A percentile compares a stretch with the other conserved stretches of the same genome.
phyloP scores from a whole-genome alignment of 306 rosid genomes.

The Benincasa hispida region DNA sequence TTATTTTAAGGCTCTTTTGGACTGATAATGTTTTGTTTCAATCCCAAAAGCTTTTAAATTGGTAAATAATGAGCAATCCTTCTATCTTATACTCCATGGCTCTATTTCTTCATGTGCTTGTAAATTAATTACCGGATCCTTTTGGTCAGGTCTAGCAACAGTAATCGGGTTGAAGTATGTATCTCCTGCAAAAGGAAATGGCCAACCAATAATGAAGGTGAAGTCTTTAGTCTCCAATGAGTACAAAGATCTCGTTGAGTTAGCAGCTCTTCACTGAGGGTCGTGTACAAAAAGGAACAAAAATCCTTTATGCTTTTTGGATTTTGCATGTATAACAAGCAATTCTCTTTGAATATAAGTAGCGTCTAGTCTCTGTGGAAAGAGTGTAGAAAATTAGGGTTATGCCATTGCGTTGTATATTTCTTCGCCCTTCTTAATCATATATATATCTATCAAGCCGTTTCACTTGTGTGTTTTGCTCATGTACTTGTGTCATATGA shows the following conservation, averaged over 20 bases:
- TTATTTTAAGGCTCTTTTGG: background rate
- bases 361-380: background rate
- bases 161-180: slow-evolving; percentile 70
- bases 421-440: background rate
- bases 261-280: slow-evolving; percentile 45
- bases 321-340: background rate
- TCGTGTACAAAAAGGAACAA: background rate
- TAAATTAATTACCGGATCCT: background rate
- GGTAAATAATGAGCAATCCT: background rate
- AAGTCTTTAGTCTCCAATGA: slow-evolving; percentile 45
- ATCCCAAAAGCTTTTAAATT: background rate
- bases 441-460: background rate
- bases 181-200: slow-evolving; percentile 45
- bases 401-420: background rate
- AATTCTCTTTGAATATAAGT: background rate
- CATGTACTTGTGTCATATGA: background rate
- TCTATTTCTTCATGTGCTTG: background rate
- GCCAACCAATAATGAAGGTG: slow-evolving; percentile 41
- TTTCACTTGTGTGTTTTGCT: background rate
- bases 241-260: slow-evolving; percentile 51
- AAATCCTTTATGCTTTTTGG: background rate
- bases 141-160: slow-evolving; percentile 46
- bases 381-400: background rate
- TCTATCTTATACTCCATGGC: background rate
- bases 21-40: background rate